A percentile compares a stretch with the other conserved stretches of the same genome.
phyloP scores from a whole-genome alignment of 768 basidiomycete genomes.

The Floccularia luteovirens region DNA sequence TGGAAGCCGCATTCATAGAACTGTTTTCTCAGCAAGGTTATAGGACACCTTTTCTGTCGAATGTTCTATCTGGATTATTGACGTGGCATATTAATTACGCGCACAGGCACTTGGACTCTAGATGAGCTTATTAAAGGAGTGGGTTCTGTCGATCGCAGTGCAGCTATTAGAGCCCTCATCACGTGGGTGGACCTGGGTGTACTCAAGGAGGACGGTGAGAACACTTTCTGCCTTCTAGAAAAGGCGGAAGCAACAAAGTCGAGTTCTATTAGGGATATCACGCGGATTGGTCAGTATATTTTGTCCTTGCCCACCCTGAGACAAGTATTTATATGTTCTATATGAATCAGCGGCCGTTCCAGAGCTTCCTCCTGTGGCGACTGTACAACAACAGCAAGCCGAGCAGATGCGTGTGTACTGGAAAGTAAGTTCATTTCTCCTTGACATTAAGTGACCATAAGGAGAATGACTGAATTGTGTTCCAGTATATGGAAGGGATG shows the following conservation, averaged over 20 bases:
- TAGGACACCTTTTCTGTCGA: neutral
- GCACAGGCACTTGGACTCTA: constrained; percentile 61
- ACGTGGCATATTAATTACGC: neutral
- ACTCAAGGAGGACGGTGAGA: constrained; percentile 57
- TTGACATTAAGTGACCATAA: neutral
- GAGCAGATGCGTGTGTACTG: constrained; percentile 86
- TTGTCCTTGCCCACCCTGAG: neutral
- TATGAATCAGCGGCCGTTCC: constrained; percentile 16
- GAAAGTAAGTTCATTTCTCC: constrained; percentile 42
- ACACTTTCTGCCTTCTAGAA: constrained; percentile 61
- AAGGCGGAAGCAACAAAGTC: constrained; percentile 38
- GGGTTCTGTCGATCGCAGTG: constrained; percentile 54
- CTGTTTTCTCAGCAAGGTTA: constrained; percentile 69
- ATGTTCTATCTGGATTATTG: neutral
- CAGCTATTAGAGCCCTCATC: constrained; percentile 64
- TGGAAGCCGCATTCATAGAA: constrained; percentile 90
- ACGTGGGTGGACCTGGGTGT: constrained; percentile 86
- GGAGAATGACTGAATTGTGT: neutral
- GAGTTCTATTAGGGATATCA: constrained; percentile 11
- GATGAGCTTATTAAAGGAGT: constrained; percentile 61
- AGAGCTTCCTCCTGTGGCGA: constrained; percentile 41
- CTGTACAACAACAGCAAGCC: constrained; percentile 66
- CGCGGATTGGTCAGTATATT: neutral
- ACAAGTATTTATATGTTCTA: too few relatives aligned
- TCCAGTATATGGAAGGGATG: constrained; percentile 85